A percentile compares a stretch with the other conserved stretches of the same genome.
phyloP scores from a whole-genome alignment of 768 basidiomycete species.

The Suillus variegatus region DNA sequence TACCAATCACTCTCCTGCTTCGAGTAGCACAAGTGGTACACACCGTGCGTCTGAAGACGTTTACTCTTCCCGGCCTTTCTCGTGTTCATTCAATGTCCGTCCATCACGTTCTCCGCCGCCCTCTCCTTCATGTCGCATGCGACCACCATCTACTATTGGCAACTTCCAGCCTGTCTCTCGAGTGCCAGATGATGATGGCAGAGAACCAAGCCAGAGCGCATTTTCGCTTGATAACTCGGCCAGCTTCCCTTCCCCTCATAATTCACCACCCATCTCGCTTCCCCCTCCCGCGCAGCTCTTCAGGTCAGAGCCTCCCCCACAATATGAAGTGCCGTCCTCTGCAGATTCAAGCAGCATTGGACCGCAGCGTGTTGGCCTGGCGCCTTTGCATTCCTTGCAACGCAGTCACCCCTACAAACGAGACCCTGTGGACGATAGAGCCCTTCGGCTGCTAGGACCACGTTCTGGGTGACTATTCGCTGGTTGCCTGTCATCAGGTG shows the following conservation, averaged over 20 bases:
- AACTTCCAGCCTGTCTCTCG: slow-evolving; percentile 14
- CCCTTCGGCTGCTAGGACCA: slow-evolving; percentile 50
- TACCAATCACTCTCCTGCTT: not conserved
- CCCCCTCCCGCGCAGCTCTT: slow-evolving; percentile 35
- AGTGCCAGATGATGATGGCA: slow-evolving; percentile 10
- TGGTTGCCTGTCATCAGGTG: slow-evolving; percentile 3
- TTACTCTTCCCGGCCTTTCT: slow-evolving; percentile 15
- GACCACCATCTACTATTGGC: slow-evolving; percentile 20
- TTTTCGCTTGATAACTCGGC: slow-evolving; percentile 12
- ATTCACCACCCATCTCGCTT: slow-evolving; percentile 27
- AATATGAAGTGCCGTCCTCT: slow-evolving; percentile 27
- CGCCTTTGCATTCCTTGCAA: slow-evolving; percentile 56
- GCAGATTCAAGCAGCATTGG: slow-evolving; percentile 25
- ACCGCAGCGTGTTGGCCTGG: slow-evolving; percentile 44
- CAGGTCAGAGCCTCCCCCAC: slow-evolving; percentile 26
- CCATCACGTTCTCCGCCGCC: slow-evolving; percentile 20
- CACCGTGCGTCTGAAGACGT: slow-evolving; percentile 15
- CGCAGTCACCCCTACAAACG: slow-evolving; percentile 59
- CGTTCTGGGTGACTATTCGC: slow-evolving; percentile 38
- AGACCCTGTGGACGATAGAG: slow-evolving; percentile 62
- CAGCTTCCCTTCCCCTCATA: slow-evolving; percentile 14
- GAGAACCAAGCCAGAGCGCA: slow-evolving; percentile 1
- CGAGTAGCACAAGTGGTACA: slow-evolving; percentile 3
- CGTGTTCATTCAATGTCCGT: slow-evolving; percentile 17
- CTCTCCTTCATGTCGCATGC: slow-evolving; percentile 19